Evolutionary conservation across 2,329 filamentous ascomycete genomes (phyloP).

Genomic region (Pezicula radicicola): DNA sequence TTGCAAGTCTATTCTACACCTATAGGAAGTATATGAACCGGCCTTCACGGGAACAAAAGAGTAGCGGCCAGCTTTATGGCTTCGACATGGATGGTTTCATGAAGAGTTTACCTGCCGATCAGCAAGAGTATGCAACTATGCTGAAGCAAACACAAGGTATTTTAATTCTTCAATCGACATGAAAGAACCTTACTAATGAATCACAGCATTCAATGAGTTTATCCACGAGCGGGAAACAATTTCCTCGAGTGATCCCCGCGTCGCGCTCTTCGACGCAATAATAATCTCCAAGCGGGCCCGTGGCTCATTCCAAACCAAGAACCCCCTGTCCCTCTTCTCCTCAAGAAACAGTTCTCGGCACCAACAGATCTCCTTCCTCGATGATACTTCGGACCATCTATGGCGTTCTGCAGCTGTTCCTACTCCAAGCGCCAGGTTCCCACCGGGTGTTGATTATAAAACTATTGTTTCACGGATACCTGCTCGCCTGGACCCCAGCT

Average conservation of each 20-base stretch:
- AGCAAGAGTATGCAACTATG: slow-evolving; percentile 62
- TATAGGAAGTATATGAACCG: slow-evolving; percentile 62
- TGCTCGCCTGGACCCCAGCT: slow-evolving; percentile 74
- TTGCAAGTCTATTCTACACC: slow-evolving; percentile 64
- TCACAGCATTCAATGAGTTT: slow-evolving; percentile 72
- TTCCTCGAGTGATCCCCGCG: slow-evolving; percentile 56
- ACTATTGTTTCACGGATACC: slow-evolving; percentile 65
- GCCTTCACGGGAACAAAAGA: slow-evolving; percentile 58
- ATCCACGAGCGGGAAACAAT: slow-evolving; percentile 76
- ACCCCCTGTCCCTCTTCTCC: slow-evolving; percentile 16
- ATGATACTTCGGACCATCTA: slow-evolving; percentile 73
- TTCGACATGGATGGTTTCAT: slow-evolving; percentile 66
- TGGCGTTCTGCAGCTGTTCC: slow-evolving; percentile 69
- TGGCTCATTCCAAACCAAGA: slow-evolving; percentile 53
- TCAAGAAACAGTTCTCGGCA: slow-evolving; percentile 11
- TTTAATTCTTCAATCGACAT: slow-evolving; percentile 11
- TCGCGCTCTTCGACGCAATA: slow-evolving; percentile 81
- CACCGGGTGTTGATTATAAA: slow-evolving; percentile 52
- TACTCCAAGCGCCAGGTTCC: slow-evolving; percentile 57
- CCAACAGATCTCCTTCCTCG: slow-evolving; percentile 54
- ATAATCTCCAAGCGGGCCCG: slow-evolving; percentile 72
- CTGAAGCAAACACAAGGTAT: slow-evolving; percentile 66
- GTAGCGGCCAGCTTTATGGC: slow-evolving; percentile 55
- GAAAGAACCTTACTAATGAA: slow-evolving; percentile 39
- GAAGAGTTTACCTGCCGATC: slow-evolving; percentile 61